Percentiles rank a stretch among this genome's conserved stretches.
Conservation (phyloP, 1,284 basidiomycete genomes). For the Bondarzewia mesenterica region DNA sequence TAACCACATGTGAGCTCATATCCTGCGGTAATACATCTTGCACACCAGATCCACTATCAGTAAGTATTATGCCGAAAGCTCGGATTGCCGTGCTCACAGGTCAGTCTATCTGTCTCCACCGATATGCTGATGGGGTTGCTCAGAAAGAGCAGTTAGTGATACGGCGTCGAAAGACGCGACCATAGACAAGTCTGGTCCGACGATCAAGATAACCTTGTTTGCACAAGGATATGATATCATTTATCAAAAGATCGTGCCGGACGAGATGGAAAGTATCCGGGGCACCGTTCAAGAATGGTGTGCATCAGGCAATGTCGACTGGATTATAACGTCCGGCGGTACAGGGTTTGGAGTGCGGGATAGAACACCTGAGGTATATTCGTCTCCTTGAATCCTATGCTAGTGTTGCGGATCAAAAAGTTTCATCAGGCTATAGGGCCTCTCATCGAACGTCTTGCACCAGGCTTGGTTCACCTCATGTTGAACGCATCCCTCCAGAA, state of each 20-base stretch:
- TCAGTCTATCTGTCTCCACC: neutral
- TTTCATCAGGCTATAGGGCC: slow-evolving; percentile 54
- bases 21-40: too few relatives aligned
- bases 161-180: slow-evolving; percentile 44
- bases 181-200: slow-evolving; percentile 60
- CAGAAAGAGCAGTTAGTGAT: slow-evolving; percentile 49
- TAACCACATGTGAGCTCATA: too few relatives aligned
- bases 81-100: slow-evolving; percentile 3
- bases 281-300: slow-evolving; percentile 38
- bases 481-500: slow-evolving; percentile 60
- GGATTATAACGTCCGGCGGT: slow-evolving; percentile 78
- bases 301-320: slow-evolving; percentile 41
- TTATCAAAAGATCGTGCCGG: slow-evolving; percentile 41
- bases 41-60: neutral
- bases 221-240: slow-evolving; percentile 31
- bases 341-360: slow-evolving; percentile 81
- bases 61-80: neutral
- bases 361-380: slow-evolving; percentile 68
- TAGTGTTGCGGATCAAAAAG: neutral
- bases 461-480: slow-evolving; percentile 75
- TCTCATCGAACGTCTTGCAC: slow-evolving; percentile 65
- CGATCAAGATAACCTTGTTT: slow-evolving; percentile 43
- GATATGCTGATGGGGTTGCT: neutral
- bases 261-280: slow-evolving; percentile 49
- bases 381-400: slow-evolving; percentile 3